phyloP scores from a whole-genome alignment of 1,139 yeast genomes.

The Protomyces inundatus region DNA sequence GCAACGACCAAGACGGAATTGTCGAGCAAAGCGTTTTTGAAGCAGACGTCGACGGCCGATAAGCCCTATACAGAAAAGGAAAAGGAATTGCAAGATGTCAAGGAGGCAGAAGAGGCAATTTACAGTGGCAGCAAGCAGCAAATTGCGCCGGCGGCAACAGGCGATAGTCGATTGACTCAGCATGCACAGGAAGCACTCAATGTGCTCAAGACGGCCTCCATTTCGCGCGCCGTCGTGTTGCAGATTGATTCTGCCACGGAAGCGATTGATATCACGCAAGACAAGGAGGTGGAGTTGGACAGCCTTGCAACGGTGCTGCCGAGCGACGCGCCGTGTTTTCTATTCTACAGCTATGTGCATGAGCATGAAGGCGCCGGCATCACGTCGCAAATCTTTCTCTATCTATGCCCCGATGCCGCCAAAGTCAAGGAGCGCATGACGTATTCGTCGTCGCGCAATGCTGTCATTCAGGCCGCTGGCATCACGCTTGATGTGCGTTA shows the following conservation, averaged over 20 bases:
- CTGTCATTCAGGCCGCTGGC: slow-evolving; percentile 17
- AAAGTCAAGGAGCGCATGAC: slow-evolving; percentile 88
- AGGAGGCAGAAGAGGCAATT: slow-evolving; percentile 36
- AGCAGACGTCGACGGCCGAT: slow-evolving; percentile 43
- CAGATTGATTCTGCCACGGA: slow-evolving; percentile 39
- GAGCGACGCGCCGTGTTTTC: slow-evolving; percentile 53
- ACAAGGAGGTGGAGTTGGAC: slow-evolving; percentile 34
- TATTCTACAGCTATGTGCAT: slow-evolving; percentile 43
- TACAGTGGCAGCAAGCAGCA: slow-evolving; percentile 29
- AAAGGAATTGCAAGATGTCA: slow-evolving; percentile 47
- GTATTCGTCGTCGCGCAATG: slow-evolving; percentile 69
- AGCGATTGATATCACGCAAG: slow-evolving; percentile 34
- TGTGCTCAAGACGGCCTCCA: slow-evolving; percentile 5
- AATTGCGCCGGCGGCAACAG: slow-evolving; percentile 29
- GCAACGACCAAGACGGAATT: slow-evolving; percentile 63
- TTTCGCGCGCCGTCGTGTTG: slow-evolving; percentile 32
- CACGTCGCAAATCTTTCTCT: slow-evolving; percentile 52
- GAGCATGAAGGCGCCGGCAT: slow-evolving; percentile 3
- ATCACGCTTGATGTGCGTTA: slow-evolving; percentile 31
- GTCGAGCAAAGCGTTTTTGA: slow-evolving; percentile 43
- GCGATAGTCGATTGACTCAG: background rate
- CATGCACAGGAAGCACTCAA: slow-evolving; percentile 18
- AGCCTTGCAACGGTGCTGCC: slow-evolving; percentile 37
- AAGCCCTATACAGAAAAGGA: slow-evolving; percentile 63
- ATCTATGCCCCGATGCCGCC: slow-evolving; percentile 86